These are phyloP conservation scores for Yamadazyma tumulicola DNA, from an alignment of 805 yeast species.

Conservation along the genomic window DNA sequence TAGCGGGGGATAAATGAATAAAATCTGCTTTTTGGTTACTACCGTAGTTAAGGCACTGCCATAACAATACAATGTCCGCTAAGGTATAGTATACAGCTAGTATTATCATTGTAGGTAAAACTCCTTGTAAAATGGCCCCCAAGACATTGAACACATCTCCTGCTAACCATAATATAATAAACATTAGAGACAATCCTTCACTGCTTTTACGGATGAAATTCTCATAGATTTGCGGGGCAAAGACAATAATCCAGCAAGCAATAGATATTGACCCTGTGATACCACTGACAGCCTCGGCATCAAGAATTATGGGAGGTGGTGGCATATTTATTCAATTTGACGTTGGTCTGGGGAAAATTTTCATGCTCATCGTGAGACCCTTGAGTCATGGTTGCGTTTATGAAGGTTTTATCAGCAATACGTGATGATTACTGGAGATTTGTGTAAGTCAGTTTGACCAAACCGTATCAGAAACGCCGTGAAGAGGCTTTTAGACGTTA, in stretches of 20 bases:
- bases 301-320: conserved; percentile 62
- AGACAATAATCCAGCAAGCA: conserved; percentile 97
- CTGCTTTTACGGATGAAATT: conserved; percentile 81
- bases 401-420: no score
- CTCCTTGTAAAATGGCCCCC: conserved; percentile 87
- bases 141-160: conserved; percentile 93
- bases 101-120: conserved; percentile 90
- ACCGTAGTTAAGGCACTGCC: conserved; percentile 83
- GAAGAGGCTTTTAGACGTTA: no score
- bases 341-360: conserved; percentile 1
- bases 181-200: conserved; percentile 84
- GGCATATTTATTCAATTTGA: no score
- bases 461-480: no score
- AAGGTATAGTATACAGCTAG: conserved; percentile 89
- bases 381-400: conserved; percentile 1
- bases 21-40: conserved; percentile 59
- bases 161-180: conserved; percentile 84
- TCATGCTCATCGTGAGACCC: not conserved
- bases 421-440: no score
- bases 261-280: conserved; percentile 84
- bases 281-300: conserved; percentile 72
- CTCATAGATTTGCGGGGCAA: conserved; percentile 95
- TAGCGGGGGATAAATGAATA: conserved; percentile 83
- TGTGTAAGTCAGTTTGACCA: no score
- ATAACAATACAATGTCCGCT: conserved; percentile 80